These are phyloP conservation scores for Fusarium musae DNA, from an alignment of 2,329 filamentous ascomycete genomes.

Conservation along the genomic window DNA sequence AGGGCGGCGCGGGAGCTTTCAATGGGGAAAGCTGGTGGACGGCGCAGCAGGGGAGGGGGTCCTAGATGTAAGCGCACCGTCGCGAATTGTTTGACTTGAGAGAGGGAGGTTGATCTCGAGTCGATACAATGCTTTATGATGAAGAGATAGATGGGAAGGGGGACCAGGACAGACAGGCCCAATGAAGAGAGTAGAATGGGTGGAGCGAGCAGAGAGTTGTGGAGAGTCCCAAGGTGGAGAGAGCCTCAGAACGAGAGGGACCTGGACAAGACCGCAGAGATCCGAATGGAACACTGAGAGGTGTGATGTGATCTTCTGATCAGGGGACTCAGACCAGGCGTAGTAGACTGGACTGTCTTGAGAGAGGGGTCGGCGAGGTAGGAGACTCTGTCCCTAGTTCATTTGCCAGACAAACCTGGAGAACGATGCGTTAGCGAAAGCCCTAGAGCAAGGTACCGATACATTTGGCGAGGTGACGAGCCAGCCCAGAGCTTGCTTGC, in stretches of 20 bases:
- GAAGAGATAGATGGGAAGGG: conserved; percentile 11
- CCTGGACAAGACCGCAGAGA: conserved; percentile 20
- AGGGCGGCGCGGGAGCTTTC: conserved; percentile 30
- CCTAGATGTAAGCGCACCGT: conserved; percentile 28
- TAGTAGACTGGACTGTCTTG: conserved; percentile 7
- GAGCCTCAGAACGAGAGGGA: conserved; percentile 18
- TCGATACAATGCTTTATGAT: conserved; percentile 31
- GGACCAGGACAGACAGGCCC: neutral
- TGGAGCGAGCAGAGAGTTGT: conserved; percentile 30
- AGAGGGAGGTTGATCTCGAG: conserved; percentile 29
- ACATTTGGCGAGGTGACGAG: conserved; percentile 21
- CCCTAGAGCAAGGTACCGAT: conserved; percentile 42
- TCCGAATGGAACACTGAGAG: conserved; percentile 26
- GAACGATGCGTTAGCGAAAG: conserved; percentile 38
- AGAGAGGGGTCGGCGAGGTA: conserved; percentile 30
- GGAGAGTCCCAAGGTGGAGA: conserved; percentile 36
- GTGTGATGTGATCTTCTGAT: conserved; percentile 38
- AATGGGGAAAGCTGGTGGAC: conserved; percentile 33
- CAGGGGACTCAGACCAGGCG: conserved; percentile 21
- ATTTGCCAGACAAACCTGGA: conserved; percentile 40
- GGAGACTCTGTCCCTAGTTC: conserved; percentile 35
- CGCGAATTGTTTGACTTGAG: conserved; percentile 16
- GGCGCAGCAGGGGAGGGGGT: conserved; percentile 37
- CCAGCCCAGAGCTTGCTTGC: conserved; percentile 25
- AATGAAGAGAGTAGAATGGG: neutral